These are phyloP conservation scores for Dactylellina sp. DNA, from an alignment of 2,329 filamentous ascomycete genomes.

Conservation along the genomic window DNA sequence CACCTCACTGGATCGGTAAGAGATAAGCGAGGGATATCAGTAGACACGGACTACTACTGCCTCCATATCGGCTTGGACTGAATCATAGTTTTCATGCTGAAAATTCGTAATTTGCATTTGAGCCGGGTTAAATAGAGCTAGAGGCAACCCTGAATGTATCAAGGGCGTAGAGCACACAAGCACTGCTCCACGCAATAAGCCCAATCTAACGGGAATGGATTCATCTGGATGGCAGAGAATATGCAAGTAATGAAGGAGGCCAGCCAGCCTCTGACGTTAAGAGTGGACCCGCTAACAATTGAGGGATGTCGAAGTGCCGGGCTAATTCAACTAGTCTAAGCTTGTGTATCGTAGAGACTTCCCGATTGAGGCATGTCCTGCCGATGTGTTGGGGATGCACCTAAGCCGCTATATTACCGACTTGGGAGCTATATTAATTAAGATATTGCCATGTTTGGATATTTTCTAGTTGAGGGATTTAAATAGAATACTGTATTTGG, in stretches of 20 bases:
- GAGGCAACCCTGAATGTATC: too few species aligned
- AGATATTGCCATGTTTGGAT: not conserved
- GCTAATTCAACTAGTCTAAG: slow-evolving; percentile 14
- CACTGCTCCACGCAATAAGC: too few species aligned
- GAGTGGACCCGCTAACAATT: slow-evolving; percentile 1
- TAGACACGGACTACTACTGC: slow-evolving; percentile 9
- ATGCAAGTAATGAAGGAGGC: slow-evolving; percentile 9
- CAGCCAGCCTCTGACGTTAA: slow-evolving; percentile 38
- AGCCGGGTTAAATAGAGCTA: too few species aligned
- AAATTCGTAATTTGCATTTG: too few species aligned
- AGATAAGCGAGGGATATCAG: slow-evolving; percentile 29
- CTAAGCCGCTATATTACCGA: not conserved
- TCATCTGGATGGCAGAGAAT: too few species aligned
- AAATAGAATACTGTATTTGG: not conserved
- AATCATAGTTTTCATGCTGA: not conserved
- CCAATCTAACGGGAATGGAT: too few species aligned
- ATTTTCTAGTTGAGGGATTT: slow-evolving; percentile 12
- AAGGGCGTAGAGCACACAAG: too few species aligned
- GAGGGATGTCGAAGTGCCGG: not conserved
- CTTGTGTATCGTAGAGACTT: slow-evolving; percentile 14
- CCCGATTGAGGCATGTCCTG: slow-evolving; percentile 41
- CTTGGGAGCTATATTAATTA: slow-evolving; percentile 2
- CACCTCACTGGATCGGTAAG: slow-evolving; percentile 25
- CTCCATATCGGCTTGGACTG: not conserved
- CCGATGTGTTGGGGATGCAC: slow-evolving; percentile 35